Evolutionary conservation across 768 basidiomycete species (phyloP).

Genomic region (Podaxis pistillaris): DNA sequence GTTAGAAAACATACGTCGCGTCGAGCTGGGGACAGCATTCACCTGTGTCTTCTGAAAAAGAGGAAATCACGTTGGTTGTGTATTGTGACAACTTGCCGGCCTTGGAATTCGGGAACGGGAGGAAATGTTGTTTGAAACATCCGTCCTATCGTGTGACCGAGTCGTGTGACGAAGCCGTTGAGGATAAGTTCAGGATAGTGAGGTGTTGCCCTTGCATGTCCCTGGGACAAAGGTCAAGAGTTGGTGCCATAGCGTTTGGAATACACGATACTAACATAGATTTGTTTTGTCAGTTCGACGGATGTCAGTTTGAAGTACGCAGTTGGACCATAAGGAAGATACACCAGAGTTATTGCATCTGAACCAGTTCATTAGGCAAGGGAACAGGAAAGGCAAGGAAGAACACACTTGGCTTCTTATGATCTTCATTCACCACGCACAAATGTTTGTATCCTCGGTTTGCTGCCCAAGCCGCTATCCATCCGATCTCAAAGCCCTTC

Average conservation of each 20-base stretch:
- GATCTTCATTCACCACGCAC: conserved; percentile 93
- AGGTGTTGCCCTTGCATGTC: conserved; percentile 88
- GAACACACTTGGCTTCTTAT: conserved; percentile 86
- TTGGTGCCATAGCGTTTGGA: not conserved
- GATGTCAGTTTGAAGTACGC: conserved; percentile 95
- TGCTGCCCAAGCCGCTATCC: conserved; percentile 91
- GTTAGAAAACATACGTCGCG: not conserved
- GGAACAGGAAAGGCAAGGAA: not conserved
- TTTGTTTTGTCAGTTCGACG: conserved; percentile 80
- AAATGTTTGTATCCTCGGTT: conserved; percentile 86
- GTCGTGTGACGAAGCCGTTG: conserved; percentile 90
- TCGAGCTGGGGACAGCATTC: conserved; percentile 18
- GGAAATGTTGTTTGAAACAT: conserved; percentile 98
- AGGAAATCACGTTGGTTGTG: conserved; percentile 98
- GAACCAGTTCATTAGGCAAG: conserved; percentile 12
- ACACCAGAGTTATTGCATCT: conserved; percentile 93
- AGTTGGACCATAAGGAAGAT: conserved; percentile 90
- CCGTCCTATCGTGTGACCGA: conserved; percentile 90
- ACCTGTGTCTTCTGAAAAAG: conserved; percentile 96
- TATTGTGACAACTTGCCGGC: conserved; percentile 93
- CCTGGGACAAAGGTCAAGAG: conserved; percentile 41
- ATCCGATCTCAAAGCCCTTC: conserved; percentile 86
- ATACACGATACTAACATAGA: conserved; percentile 57
- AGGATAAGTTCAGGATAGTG: conserved; percentile 95
- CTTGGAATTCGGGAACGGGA: conserved; percentile 91